phyloP scores from a whole-genome alignment of 805 yeast genomes.

The Vanderwaltozyma yarrowii region DNA sequence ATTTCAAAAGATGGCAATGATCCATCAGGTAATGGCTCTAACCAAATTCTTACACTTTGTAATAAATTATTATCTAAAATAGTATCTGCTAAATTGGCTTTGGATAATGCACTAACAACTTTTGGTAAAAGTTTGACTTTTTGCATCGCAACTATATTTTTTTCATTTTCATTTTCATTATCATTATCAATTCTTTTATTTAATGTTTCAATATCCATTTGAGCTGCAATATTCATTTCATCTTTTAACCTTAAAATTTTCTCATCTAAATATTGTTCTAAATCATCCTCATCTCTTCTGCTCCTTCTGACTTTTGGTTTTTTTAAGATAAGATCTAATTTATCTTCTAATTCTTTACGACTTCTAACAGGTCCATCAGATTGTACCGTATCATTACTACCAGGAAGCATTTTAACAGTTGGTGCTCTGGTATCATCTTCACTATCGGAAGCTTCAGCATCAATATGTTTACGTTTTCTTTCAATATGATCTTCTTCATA shows the following conservation, averaged over 20 bases:
- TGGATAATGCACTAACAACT: slow-evolving; percentile 64
- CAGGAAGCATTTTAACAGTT: slow-evolving; percentile 2
- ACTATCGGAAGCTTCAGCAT: slow-evolving; percentile 13
- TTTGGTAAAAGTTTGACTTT: slow-evolving; percentile 73
- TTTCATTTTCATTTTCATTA: slow-evolving; percentile 21
- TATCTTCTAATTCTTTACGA: slow-evolving; percentile 72
- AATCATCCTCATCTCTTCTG: slow-evolving; percentile 79
- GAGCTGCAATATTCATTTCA: slow-evolving; percentile 83
- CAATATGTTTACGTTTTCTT: slow-evolving; percentile 24
- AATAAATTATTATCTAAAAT: slow-evolving; percentile 87
- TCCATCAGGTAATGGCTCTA: slow-evolving; percentile 96
- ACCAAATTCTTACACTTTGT: slow-evolving; percentile 92
- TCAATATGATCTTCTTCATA: slow-evolving; percentile 4
- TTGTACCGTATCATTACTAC: slow-evolving; percentile 21
- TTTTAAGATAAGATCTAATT: slow-evolving; percentile 68
- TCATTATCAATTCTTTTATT: slow-evolving; percentile 35
- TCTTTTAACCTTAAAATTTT: slow-evolving; percentile 70
- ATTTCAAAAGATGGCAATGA: slow-evolving; percentile 96
- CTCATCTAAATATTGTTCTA: slow-evolving; percentile 93
- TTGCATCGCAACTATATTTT: slow-evolving; percentile 35
- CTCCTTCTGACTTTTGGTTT: slow-evolving; percentile 50
- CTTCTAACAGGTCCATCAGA: slow-evolving; percentile 23
- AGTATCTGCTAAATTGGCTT: slow-evolving; percentile 82
- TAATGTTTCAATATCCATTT: slow-evolving; percentile 50
- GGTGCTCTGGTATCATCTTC: too few relatives aligned